Evolutionary conservation across 176 grass and related monocot species (phyloP).

Genomic region (Ampelocalamus luodianensis): DNA sequence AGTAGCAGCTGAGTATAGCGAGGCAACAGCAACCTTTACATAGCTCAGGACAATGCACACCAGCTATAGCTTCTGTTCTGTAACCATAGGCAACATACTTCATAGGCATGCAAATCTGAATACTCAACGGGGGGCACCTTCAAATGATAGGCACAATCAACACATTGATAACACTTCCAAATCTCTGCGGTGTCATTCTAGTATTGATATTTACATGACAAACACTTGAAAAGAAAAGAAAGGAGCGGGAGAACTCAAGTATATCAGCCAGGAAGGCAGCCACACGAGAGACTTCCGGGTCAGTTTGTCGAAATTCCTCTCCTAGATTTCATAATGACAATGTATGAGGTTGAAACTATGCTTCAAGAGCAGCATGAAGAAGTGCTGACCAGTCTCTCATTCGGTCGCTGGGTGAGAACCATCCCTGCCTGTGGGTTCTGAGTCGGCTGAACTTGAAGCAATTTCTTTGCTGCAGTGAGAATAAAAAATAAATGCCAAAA

Average conservation of each 20-base stretch:
- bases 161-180: constrained; percentile 15
- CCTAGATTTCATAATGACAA: constrained; percentile 17
- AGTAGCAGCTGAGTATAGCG: background rate
- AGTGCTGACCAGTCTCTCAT: constrained; percentile 67
- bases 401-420: constrained; percentile 65
- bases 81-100: background rate
- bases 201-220: constrained; percentile 67
- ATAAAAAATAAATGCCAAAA: constrained; percentile 16
- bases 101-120: background rate
- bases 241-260: background rate
- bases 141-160: constrained; percentile 19
- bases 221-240: constrained; percentile 38
- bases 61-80: background rate
- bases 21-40: background rate
- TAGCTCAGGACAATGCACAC: background rate
- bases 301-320: constrained; percentile 39
- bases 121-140: background rate
- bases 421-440: constrained; percentile 78
- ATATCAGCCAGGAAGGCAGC: constrained; percentile 46
- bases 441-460: constrained; percentile 65
- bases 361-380: constrained; percentile 90
- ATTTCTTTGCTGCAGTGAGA: constrained; percentile 78
- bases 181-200: constrained; percentile 45
- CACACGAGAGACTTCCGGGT: constrained; percentile 28
- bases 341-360: background rate